A percentile compares a stretch with the other conserved stretches of the same genome.
Evolutionary conservation across 1,284 basidiomycete genomes (phyloP).

Genomic region (Neolentinus lepideus): DNA sequence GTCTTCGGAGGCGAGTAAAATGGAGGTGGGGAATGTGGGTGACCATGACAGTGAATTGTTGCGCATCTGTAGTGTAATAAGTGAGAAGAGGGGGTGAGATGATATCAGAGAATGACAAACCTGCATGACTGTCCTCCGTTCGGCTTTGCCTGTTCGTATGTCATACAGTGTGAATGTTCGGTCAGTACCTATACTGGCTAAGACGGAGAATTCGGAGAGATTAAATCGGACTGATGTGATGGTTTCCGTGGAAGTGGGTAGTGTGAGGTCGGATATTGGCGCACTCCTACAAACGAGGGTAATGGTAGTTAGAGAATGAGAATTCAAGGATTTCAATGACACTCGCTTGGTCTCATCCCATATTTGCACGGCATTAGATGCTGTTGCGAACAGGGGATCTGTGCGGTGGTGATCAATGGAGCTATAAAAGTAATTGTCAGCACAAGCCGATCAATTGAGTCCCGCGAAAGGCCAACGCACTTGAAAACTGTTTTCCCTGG

Average conservation of each 20-base stretch:
- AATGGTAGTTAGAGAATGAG: too few species aligned
- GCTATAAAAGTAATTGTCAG: slow-evolving; percentile 31
- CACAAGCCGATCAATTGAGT: slow-evolving; percentile 1
- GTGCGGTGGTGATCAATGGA: slow-evolving; percentile 91
- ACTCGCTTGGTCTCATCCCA: slow-evolving; percentile 94
- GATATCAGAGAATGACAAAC: slow-evolving; percentile 30
- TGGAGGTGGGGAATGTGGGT: slow-evolving; percentile 87
- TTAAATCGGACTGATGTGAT: slow-evolving; percentile 90
- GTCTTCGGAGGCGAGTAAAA: slow-evolving; percentile 94
- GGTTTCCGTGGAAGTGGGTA: slow-evolving; percentile 81
- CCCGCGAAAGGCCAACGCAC: slow-evolving; percentile 30
- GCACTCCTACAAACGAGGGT: slow-evolving; percentile 41
- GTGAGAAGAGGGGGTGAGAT: slow-evolving; percentile 1
- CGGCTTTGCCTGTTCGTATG: slow-evolving; percentile 91
- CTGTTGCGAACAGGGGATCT: slow-evolving; percentile 88
- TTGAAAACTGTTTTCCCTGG: slow-evolving; percentile 85
- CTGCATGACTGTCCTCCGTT: slow-evolving; percentile 87
- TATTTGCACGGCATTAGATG: slow-evolving; percentile 88
- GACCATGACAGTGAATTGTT: slow-evolving; percentile 93
- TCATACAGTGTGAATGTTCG: slow-evolving; percentile 96
- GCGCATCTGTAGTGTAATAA: slow-evolving; percentile 50
- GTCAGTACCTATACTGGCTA: slow-evolving; percentile 92
- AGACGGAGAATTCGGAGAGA: slow-evolving; percentile 86
- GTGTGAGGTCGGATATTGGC: slow-evolving; percentile 76
- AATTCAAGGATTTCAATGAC: too few species aligned